A percentile compares a stretch with the other conserved stretches of the same genome.
phyloP scores from a whole-genome alignment of 345 rosid species.

The Capsella bursapastoris region DNA sequence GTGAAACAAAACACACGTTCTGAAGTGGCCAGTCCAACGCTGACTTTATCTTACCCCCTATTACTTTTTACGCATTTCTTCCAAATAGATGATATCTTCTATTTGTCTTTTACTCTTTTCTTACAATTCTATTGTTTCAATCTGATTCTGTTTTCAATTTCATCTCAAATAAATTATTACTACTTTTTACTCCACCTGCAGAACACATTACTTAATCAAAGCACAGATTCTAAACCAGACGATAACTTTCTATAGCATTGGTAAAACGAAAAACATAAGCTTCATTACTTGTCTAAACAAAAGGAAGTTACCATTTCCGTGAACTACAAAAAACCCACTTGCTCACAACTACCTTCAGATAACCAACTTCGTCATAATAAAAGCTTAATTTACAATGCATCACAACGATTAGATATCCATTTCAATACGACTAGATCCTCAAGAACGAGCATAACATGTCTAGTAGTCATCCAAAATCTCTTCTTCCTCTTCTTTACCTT shows the following conservation, averaged over 20 bases:
- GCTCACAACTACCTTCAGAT: constrained; percentile 22
- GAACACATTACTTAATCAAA: background rate
- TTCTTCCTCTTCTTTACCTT: constrained; percentile 48
- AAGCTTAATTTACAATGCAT: constrained; percentile 33
- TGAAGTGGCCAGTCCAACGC: constrained; percentile 64
- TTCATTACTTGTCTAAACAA: constrained; percentile 16
- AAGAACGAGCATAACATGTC: background rate
- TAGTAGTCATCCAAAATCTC: constrained; percentile 53
- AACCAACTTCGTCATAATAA: constrained; percentile 1
- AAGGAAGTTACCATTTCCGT: background rate
- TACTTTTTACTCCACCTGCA: constrained; percentile 4
- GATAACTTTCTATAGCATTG: background rate
- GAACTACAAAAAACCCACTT: constrained; percentile 15
- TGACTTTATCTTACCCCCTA: constrained; percentile 55
- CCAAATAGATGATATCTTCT: constrained; percentile 44
- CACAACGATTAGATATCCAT: background rate
- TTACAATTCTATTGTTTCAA: constrained; percentile 38
- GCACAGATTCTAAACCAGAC: background rate
- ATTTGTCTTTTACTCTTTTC: constrained; percentile 20
- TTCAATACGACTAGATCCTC: constrained; percentile 7
- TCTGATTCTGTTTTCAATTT: constrained; percentile 15
- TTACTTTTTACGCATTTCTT: constrained; percentile 41
- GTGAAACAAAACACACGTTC: constrained; percentile 25
- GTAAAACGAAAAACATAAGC: background rate
- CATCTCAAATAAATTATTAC: constrained; percentile 25